phyloP scores from a whole-genome alignment of 306 rosid genomes.

The Cucumis hystrix region DNA sequence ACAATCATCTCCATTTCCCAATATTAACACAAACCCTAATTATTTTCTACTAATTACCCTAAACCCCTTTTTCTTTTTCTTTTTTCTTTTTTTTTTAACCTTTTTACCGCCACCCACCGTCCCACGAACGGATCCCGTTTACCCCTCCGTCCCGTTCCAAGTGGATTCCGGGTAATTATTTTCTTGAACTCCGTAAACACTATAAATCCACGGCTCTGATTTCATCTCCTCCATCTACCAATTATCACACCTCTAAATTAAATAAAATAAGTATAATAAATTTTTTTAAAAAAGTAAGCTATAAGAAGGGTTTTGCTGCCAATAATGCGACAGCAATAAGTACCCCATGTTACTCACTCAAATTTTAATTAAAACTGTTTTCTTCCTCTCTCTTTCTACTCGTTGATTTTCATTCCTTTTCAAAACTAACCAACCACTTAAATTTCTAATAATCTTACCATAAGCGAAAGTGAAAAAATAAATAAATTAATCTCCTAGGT shows the following conservation, averaged over 20 bases:
- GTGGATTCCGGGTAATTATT: background rate
- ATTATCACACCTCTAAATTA: background rate
- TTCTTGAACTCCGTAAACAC: background rate
- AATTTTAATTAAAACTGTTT: background rate
- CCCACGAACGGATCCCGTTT: constrained; percentile 2
- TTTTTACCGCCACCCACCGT: background rate
- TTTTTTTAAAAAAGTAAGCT: constrained; percentile 4
- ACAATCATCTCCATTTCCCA: constrained; percentile 1
- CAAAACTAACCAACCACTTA: background rate
- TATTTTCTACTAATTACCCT: constrained; percentile 5
- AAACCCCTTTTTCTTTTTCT: background rate
- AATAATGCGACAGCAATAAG: constrained; percentile 11
- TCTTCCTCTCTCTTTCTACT: background rate
- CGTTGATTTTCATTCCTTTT: background rate
- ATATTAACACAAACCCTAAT: constrained; percentile 1
- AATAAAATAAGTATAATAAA: background rate
- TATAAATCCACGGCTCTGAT: background rate
- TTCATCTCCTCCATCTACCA: background rate
- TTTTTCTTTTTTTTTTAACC: background rate
- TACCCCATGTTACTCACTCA: background rate
- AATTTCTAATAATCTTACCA: background rate
- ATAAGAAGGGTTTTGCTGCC: background rate
- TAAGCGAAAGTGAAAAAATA: background rate
- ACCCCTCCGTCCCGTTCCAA: background rate
- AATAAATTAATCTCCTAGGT: background rate